Percentiles rank a stretch among this genome's conserved stretches.
These are phyloP conservation scores for Colletotrichum aenigma DNA, from an alignment of 2,329 filamentous ascomycete species.

Conservation along the genomic window DNA sequence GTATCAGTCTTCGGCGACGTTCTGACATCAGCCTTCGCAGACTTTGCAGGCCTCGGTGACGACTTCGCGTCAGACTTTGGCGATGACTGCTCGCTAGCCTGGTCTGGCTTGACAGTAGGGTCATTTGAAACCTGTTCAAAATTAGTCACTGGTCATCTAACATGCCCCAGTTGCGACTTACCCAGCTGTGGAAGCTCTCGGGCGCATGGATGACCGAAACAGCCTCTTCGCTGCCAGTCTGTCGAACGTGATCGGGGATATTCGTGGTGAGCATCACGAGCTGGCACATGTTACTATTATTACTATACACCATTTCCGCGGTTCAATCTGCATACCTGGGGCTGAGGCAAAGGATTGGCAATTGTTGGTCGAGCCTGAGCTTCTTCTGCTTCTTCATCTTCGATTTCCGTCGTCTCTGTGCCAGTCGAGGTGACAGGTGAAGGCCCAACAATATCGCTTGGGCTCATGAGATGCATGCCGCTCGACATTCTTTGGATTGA, in stretches of 20 bases:
- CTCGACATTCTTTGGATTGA: constrained; percentile 54
- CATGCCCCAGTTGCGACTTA: constrained; percentile 42
- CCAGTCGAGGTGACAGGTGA: constrained; percentile 87
- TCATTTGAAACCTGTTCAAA: constrained; percentile 46
- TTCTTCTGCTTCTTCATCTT: constrained; percentile 74
- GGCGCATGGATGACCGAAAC: constrained; percentile 92
- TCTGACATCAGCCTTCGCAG: constrained; percentile 12
- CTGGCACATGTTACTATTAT: constrained; percentile 30
- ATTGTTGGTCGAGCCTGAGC: constrained; percentile 43
- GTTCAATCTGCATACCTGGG: constrained; percentile 36
- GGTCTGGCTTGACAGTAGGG: constrained; percentile 36
- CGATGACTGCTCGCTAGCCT: constrained; percentile 37
- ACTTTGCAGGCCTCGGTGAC: neutral
- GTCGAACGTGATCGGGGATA: constrained; percentile 61
- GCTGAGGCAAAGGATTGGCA: constrained; percentile 37
- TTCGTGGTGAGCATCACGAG: constrained; percentile 60
- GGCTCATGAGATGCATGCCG: constrained; percentile 62
- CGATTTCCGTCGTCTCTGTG: constrained; percentile 83
- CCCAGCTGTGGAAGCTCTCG: constrained; percentile 81
- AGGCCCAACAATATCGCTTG: constrained; percentile 76
- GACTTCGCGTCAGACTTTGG: constrained; percentile 39
- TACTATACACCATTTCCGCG: neutral
- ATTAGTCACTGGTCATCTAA: constrained; percentile 23
- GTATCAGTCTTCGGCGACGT: constrained; percentile 43
- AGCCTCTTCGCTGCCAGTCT: constrained; percentile 73